Evolutionary conservation across 2,329 filamentous ascomycete species (phyloP).

Genomic region (Neurospora crassa): DNA sequence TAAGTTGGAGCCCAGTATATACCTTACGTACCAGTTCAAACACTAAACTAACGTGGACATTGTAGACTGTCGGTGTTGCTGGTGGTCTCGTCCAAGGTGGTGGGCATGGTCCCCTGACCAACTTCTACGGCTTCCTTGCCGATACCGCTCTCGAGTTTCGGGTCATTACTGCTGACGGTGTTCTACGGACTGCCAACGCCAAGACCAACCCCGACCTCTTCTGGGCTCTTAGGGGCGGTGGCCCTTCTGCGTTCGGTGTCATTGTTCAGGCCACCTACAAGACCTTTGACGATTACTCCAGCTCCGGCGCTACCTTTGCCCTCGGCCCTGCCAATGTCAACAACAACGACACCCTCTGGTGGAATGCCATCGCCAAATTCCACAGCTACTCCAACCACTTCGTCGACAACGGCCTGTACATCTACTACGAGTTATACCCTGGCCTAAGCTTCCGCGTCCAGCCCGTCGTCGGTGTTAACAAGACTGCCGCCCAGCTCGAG

Average conservation of each 20-base stretch:
- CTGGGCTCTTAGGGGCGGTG: constrained; percentile 46
- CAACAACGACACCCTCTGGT: constrained; percentile 31
- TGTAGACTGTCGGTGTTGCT: constrained; percentile 44
- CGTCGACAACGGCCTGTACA: constrained; percentile 31
- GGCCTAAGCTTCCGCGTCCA: constrained; percentile 30
- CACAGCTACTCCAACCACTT: constrained; percentile 32
- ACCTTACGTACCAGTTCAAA: neutral
- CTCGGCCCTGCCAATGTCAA: constrained; percentile 28
- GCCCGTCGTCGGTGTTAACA: constrained; percentile 28
- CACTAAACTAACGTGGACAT: constrained; percentile 3
- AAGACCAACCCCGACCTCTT: constrained; percentile 40
- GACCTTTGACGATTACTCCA: constrained; percentile 35
- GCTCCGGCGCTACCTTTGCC: constrained; percentile 31
- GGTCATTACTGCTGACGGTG: constrained; percentile 37
- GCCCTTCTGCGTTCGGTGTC: constrained; percentile 41
- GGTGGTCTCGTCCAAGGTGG: constrained; percentile 54
- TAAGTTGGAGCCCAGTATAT: constrained; percentile 18
- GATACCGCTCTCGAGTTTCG: constrained; percentile 41
- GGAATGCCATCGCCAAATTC: constrained; percentile 37
- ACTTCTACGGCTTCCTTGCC: constrained; percentile 33
- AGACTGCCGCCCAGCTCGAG: constrained; percentile 25
- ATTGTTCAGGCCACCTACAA: constrained; percentile 40
- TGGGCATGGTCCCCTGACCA: constrained; percentile 40
- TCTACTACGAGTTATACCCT: constrained; percentile 33
- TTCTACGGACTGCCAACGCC: constrained; percentile 30